A percentile compares a stretch with the other conserved stretches of the same genome.
These are phyloP conservation scores for Cyclospora cayetanensis DNA, from an alignment of 169 alveolate genomes.

Conservation along the genomic window DNA sequence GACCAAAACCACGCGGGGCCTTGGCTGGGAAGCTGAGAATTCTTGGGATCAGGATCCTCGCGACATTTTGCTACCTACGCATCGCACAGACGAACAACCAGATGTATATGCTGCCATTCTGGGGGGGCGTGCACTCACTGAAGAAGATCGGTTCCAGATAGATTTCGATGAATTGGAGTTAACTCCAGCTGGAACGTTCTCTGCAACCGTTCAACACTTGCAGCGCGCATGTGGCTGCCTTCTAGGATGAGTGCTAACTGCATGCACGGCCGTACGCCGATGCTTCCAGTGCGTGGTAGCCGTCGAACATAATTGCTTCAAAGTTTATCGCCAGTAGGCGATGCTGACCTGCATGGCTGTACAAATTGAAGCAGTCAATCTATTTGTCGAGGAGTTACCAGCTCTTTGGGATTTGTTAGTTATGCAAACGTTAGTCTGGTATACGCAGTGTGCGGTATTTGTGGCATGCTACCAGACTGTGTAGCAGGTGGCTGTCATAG, in stretches of 20 bases:
- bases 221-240: slow-evolving; percentile 48
- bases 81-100: neutral
- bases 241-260: neutral
- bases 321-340: too few relatives aligned
- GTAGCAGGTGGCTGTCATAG: too few relatives aligned
- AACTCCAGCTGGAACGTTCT: slow-evolving; percentile 15
- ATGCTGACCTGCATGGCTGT: too few relatives aligned
- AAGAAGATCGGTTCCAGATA: slow-evolving; percentile 23
- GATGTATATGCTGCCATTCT: slow-evolving; percentile 25
- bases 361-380: too few relatives aligned
- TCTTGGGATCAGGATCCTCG: slow-evolving; percentile 14
- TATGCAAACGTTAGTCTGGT: too few relatives aligned
- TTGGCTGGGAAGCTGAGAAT: neutral
- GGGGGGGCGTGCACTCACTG: slow-evolving; percentile 44
- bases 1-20: neutral
- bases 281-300: too few relatives aligned
- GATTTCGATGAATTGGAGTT: slow-evolving; percentile 51
- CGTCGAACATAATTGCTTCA: too few relatives aligned
- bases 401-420: too few relatives aligned
- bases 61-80: neutral
- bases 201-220: slow-evolving; percentile 21
- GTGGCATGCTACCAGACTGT: too few relatives aligned
- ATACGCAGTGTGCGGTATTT: too few relatives aligned
- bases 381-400: too few relatives aligned
- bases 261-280: too few relatives aligned